Conservation (phyloP, 1,284 basidiomycete genomes). For the Austropuccinia psidii region DNA sequence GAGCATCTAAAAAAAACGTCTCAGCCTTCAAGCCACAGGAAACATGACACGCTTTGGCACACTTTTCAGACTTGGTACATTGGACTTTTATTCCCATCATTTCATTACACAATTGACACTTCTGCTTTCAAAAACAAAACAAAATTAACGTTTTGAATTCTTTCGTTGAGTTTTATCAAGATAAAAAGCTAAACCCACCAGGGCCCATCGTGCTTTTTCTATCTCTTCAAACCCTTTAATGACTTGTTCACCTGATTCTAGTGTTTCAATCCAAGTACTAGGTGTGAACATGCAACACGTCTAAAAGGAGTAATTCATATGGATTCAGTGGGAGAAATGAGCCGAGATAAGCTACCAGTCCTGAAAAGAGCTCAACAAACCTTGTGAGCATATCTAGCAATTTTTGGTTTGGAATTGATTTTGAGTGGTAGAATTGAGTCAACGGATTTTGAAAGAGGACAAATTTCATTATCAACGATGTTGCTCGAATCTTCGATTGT, state of each 20-base stretch:
- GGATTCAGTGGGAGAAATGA: background rate
- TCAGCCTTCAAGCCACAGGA: slow-evolving; percentile 60
- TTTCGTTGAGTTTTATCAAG: background rate
- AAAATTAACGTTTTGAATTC: background rate
- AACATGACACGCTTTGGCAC: slow-evolving; percentile 85
- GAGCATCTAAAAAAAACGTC: slow-evolving; percentile 14
- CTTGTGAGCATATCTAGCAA: slow-evolving; percentile 14
- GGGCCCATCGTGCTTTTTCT: slow-evolving; percentile 77
- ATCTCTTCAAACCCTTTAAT: slow-evolving; percentile 76
- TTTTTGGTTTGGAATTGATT: background rate
- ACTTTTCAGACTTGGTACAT: slow-evolving; percentile 44
- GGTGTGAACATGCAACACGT: slow-evolving; percentile 46
- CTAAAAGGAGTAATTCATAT: slow-evolving; percentile 43
- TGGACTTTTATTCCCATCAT: slow-evolving; percentile 39
- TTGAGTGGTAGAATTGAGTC: slow-evolving; percentile 21
- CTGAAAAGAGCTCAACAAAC: background rate
- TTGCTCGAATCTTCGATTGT: background rate
- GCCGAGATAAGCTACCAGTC: background rate
- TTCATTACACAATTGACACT: background rate
- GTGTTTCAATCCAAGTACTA: slow-evolving; percentile 43
- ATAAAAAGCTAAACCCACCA: slow-evolving; percentile 58
- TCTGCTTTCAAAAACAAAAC: background rate
- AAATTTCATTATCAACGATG: background rate
- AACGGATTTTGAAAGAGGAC: slow-evolving; percentile 34
- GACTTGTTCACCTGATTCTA: slow-evolving; percentile 50